These are phyloP conservation scores for Colletotrichum cereale DNA, from an alignment of 2,329 filamentous ascomycete species.

Conservation along the genomic window DNA sequence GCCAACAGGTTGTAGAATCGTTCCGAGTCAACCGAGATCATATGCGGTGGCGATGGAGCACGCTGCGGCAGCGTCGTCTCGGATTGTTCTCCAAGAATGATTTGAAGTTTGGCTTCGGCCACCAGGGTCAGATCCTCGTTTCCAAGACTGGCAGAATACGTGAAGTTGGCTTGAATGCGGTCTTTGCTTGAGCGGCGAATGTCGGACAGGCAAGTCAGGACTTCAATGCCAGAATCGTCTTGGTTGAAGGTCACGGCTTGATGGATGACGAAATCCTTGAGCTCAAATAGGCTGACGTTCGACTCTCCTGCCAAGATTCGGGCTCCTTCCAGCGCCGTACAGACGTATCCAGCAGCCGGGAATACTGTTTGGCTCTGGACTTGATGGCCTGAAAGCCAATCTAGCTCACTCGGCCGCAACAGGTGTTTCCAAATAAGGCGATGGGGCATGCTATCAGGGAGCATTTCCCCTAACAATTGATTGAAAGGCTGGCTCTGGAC, in stretches of 20 bases:
- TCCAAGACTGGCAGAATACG: background rate
- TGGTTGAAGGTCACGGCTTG: background rate
- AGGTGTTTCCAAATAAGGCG: constrained; percentile 43
- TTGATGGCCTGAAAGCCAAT: constrained; percentile 59
- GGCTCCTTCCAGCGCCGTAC: constrained; percentile 46
- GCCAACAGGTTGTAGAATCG: constrained; percentile 38
- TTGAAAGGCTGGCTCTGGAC: constrained; percentile 9
- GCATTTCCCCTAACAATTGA: constrained; percentile 40
- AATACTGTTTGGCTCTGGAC: constrained; percentile 58
- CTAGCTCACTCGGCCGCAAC: constrained; percentile 39
- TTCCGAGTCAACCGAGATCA: constrained; percentile 5
- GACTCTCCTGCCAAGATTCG: constrained; percentile 5
- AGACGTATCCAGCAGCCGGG: constrained; percentile 53
- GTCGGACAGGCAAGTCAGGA: background rate
- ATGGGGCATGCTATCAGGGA: constrained; percentile 33
- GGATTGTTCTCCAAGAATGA: background rate
- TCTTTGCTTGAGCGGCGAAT: background rate
- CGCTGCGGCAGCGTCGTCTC: background rate
- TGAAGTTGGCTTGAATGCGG: background rate
- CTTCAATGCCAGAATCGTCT: background rate
- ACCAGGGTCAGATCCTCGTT: background rate
- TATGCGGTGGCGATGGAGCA: background rate
- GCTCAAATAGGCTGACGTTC: background rate
- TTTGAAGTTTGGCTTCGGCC: background rate
- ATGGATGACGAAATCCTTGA: background rate